A percentile compares a stretch with the other conserved stretches of the same genome.
Evolutionary conservation across 208 protist genomes (phyloP).

Genomic region (Crithidia sp.): DNA sequence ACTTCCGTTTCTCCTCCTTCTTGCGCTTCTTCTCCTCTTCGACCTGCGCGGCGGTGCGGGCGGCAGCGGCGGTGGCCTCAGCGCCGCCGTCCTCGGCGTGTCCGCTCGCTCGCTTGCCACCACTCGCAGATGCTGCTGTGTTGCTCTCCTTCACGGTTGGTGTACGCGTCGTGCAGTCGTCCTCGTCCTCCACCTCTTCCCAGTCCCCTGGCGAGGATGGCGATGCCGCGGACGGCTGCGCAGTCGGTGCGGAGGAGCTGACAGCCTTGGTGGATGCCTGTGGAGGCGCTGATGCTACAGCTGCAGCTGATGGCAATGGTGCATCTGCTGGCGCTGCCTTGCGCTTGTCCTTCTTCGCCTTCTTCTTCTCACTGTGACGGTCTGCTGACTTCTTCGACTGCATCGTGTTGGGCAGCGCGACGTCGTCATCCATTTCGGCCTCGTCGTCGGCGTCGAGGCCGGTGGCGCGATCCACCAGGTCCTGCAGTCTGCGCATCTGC

Average conservation of each 20-base stretch:
- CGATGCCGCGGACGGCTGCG: neutral
- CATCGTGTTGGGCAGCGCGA: conserved; percentile 33
- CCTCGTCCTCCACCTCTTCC: conserved; percentile 29
- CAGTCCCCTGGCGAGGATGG: conserved; percentile 13
- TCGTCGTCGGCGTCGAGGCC: conserved; percentile 53
- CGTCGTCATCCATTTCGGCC: conserved; percentile 24
- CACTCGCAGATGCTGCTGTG: neutral
- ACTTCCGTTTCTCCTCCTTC: conserved; percentile 40
- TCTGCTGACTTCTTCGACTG: conserved; percentile 18
- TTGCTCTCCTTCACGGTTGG: neutral
- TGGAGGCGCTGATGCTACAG: no score
- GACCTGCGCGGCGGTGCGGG: conserved; percentile 1
- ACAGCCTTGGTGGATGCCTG: no score
- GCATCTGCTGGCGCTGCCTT: neutral
- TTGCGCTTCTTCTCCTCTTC: conserved; percentile 33
- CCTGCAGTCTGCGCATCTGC: conserved; percentile 80
- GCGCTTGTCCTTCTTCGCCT: conserved; percentile 8
- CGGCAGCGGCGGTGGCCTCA: conserved; percentile 5
- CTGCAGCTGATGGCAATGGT: no score
- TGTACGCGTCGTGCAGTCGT: neutral
- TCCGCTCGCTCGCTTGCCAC: neutral
- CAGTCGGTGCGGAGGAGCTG: no score
- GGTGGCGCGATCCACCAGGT: conserved; percentile 73
- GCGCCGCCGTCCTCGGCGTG: neutral
- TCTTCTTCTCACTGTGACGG: conserved; percentile 30